These are phyloP conservation scores for sorghum (Sorghum bicolor) DNA, from an alignment of 176 grass and related monocot genomes.

Conservation along the genomic window DNA sequence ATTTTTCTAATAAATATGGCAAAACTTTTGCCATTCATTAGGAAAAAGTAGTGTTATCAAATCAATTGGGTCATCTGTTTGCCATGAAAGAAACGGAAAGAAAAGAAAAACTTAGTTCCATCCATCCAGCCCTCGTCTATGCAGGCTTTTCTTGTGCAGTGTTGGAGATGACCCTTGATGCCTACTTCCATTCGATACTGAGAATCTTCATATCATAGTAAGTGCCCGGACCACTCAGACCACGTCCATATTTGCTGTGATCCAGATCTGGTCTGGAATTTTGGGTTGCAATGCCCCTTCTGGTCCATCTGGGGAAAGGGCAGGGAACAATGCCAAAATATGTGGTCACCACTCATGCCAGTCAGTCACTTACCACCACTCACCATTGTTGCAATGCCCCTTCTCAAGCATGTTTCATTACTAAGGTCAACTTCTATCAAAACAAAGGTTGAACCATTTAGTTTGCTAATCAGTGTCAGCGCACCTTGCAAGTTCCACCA, in stretches of 20 bases:
- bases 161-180: background rate
- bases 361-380: background rate
- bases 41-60: background rate
- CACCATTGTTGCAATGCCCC: background rate
- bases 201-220: background rate
- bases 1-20: too few species aligned
- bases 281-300: background rate
- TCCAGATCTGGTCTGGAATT: background rate
- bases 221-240: slow-evolving; percentile 6
- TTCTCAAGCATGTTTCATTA: background rate
- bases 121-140: background rate
- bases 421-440: background rate
- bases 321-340: background rate
- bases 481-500: slow-evolving; percentile 5
- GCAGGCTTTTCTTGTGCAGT: background rate
- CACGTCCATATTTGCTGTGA: slow-evolving; percentile 1
- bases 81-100: background rate
- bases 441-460: slow-evolving; percentile 4
- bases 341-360: background rate
- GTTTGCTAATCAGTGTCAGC: slow-evolving; percentile 8
- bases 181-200: background rate
- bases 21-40: background rate
- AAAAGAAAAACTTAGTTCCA: background rate
- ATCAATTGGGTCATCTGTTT: background rate
- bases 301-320: background rate